phyloP scores from a whole-genome alignment of 805 yeast species.

The Sporopachydermia quercuum region DNA sequence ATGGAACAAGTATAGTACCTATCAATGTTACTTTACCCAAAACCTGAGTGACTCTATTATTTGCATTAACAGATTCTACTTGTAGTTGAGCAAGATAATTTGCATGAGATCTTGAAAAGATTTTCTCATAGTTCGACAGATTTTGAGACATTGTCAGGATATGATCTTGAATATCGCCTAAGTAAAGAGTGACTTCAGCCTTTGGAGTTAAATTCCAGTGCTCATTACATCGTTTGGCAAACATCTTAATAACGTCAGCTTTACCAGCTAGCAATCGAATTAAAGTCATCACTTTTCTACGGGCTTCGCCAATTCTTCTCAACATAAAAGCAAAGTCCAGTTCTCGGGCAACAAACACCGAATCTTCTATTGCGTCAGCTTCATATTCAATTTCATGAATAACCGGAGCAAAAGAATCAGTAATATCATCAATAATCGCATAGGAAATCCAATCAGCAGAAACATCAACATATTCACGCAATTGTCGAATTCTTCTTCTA shows the following conservation, averaged over 20 bases:
- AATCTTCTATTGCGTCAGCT: slow-evolving; percentile 57
- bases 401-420: slow-evolving; percentile 50
- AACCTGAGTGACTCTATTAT: slow-evolving; percentile 73
- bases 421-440: slow-evolving; percentile 50
- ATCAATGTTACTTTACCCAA: slow-evolving; percentile 77
- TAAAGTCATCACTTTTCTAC: slow-evolving; percentile 84
- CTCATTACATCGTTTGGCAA: slow-evolving; percentile 89
- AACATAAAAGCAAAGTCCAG: slow-evolving; percentile 66
- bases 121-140: slow-evolving; percentile 79
- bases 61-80: slow-evolving; percentile 80
- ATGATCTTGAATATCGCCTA: slow-evolving; percentile 96
- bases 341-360: slow-evolving; percentile 69
- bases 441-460: slow-evolving; percentile 53
- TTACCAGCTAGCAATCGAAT: slow-evolving; percentile 83
- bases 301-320: slow-evolving; percentile 71
- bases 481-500: slow-evolving; percentile 47
- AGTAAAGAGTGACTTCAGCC: slow-evolving; percentile 79
- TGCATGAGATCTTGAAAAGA: slow-evolving; percentile 80
- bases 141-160: slow-evolving; percentile 92
- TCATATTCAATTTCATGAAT: slow-evolving; percentile 43
- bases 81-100: slow-evolving; percentile 89
- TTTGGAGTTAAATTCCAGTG: slow-evolving; percentile 45
- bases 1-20: slow-evolving; percentile 83
- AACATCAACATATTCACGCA: slow-evolving; percentile 44
- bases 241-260: slow-evolving; percentile 93